phyloP scores from a whole-genome alignment of 106 monocot genomes.

The Allium sativum region DNA sequence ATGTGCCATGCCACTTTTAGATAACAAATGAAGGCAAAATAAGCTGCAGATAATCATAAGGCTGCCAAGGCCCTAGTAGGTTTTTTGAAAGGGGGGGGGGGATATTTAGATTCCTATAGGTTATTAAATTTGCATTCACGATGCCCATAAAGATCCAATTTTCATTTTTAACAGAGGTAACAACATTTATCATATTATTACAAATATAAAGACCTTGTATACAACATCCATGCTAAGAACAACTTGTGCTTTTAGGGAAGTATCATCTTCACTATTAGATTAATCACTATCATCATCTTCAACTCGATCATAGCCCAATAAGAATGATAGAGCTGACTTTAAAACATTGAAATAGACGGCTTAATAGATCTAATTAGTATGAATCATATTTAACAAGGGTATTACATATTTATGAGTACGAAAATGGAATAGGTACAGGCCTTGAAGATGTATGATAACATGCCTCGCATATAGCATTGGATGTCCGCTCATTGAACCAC shows the following conservation, averaged over 20 bases:
- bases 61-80: too few species aligned
- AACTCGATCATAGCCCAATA: slow-evolving; percentile 66
- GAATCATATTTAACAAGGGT: background rate
- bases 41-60: too few species aligned
- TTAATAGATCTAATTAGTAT: background rate
- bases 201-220: slow-evolving; percentile 56
- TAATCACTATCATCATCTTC: slow-evolving; percentile 69
- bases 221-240: slow-evolving; percentile 63
- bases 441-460: slow-evolving; percentile 81
- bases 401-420: background rate
- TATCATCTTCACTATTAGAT: slow-evolving; percentile 53
- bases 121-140: too few species aligned
- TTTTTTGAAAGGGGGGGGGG: too few species aligned
- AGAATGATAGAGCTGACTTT: slow-evolving; percentile 71
- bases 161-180: background rate
- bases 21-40: too few species aligned
- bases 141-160: too few species aligned
- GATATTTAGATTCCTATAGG: too few species aligned
- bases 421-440: slow-evolving; percentile 11
- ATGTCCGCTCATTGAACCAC: slow-evolving; percentile 95
- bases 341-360: slow-evolving; percentile 49
- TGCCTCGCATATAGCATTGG: slow-evolving; percentile 84
- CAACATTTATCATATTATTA: background rate
- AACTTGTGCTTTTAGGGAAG: slow-evolving; percentile 37
- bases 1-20: too few species aligned